phyloP scores from a whole-genome alignment of 345 rosid genomes.

The Citrus sp. region DNA sequence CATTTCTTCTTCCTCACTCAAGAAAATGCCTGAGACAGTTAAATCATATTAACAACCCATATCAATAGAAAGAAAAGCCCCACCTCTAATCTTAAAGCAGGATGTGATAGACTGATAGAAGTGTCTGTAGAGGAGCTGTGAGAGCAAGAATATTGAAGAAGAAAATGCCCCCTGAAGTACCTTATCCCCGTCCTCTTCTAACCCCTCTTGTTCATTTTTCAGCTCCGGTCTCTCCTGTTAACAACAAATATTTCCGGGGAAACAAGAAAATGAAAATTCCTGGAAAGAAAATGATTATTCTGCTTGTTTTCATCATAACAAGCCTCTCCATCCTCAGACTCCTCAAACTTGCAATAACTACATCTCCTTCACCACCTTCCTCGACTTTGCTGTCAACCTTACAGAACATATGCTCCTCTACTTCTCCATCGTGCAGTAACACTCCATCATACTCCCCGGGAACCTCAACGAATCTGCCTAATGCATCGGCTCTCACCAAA shows the following conservation, averaged over 20 bases:
- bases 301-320: constrained; percentile 56
- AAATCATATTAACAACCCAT: background rate
- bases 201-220: constrained; percentile 43
- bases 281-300: constrained; percentile 57
- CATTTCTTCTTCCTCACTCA: constrained; percentile 54
- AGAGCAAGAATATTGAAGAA: constrained; percentile 12
- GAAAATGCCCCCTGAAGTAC: constrained; percentile 70
- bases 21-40: background rate
- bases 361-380: constrained; percentile 40
- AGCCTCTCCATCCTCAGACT: constrained; percentile 62
- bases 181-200: constrained; percentile 33
- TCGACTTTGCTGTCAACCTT: constrained; percentile 31
- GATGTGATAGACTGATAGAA: constrained; percentile 23
- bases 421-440: constrained; percentile 25
- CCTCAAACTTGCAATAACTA: constrained; percentile 40
- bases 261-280: constrained; percentile 47
- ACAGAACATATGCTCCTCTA: constrained; percentile 26
- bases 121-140: constrained; percentile 8
- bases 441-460: constrained; percentile 14
- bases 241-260: constrained; percentile 29
- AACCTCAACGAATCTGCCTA: constrained; percentile 2
- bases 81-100: constrained; percentile 18
- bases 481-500: constrained; percentile 33
- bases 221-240: constrained; percentile 42
- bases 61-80: constrained; percentile 1